Evolutionary conservation across 441 rosid species (phyloP), one percentile per base, ranked within the genome.

Genomic region (Codiaeum variegatum): DNA sequence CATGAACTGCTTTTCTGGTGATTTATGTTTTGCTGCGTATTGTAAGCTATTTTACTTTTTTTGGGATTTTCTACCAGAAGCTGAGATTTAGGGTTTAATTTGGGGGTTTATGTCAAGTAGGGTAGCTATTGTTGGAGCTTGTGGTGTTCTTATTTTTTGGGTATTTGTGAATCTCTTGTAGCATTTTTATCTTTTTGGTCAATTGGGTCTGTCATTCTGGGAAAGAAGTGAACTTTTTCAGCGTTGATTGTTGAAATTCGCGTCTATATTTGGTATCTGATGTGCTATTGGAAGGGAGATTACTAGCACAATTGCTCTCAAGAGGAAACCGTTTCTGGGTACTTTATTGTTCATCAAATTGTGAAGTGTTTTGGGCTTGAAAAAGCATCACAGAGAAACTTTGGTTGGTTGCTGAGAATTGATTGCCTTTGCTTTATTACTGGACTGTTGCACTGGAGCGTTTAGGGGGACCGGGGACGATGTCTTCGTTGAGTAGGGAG

Each of bases 401-500:
- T 77, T 52, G 51, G 49, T 75, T 73, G 75, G 70, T 29, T 51
- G 28, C 52, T 10, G 34, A 38, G 46, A 58, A 56, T 75, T 67
- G 74, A 18, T 42, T 40, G 63, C 28, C 21, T 71, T 40, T 66
- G 67, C 49, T 77, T 42, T 77, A 52, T 46, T 61, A 59, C 56
- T 59, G 21, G 34, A 79, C 73, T 69, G 74, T 76, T 82, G 82
- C 84, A 52, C 86, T 85, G 84, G 88, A 83, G 79, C 83, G 84
- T 69, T 72, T 86, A 81, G 85, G 87, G 70, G 77, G 79, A 69
- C 79, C 84, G 67, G 83, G 83, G 77, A 84, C 80, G 11, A 88
- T 88, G 91, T 82, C 89, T 61, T 88, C 91, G 44, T 73, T 88
- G 26, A 86, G 89, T 66, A 84, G 88, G 67, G 91, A 88, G 51